phyloP scores from a whole-genome alignment of 345 rosid species.

The Populus davidiana region DNA sequence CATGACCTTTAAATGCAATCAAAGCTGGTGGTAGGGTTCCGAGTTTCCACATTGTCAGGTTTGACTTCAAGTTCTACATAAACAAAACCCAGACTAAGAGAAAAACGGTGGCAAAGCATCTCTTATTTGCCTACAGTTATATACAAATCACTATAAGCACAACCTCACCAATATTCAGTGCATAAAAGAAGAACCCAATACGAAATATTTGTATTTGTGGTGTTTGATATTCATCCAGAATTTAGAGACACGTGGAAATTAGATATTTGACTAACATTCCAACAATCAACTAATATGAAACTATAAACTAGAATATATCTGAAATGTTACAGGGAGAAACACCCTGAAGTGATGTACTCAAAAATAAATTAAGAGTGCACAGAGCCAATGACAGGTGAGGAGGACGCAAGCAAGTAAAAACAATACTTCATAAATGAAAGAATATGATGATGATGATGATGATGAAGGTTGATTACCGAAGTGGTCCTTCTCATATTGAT shows the following conservation, averaged over 20 bases:
- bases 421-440: background rate
- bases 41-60: constrained; percentile 94
- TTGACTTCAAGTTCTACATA: constrained; percentile 79
- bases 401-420: background rate
- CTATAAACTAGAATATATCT: background rate
- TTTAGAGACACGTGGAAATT: background rate
- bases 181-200: background rate
- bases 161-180: background rate
- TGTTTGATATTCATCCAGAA: background rate
- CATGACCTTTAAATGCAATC: constrained; percentile 86
- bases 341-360: background rate
- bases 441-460: background rate
- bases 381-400: background rate
- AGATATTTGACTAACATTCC: background rate
- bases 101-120: background rate
- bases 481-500: background rate
- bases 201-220: background rate
- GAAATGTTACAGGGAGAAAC: background rate
- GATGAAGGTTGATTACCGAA: background rate
- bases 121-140: constrained; percentile 3
- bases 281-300: background rate
- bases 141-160: background rate
- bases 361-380: background rate
- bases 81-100: background rate
- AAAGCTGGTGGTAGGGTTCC: constrained; percentile 98